Conservation (phyloP, 1,284 basidiomycete species). For the Nidula niveotomentosa region DNA sequence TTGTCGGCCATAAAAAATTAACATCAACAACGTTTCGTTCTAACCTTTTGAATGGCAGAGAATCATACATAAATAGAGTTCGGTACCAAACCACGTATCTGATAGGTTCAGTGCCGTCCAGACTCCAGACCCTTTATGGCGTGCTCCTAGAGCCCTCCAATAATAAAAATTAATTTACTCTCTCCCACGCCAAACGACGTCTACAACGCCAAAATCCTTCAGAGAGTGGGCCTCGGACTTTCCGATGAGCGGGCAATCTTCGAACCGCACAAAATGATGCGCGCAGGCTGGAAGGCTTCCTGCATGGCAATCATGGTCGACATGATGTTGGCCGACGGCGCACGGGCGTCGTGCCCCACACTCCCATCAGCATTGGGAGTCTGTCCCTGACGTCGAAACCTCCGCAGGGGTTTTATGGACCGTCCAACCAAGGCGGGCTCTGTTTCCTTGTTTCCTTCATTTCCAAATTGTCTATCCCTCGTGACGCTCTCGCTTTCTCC, state of each 20-base stretch:
- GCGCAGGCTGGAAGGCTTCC: constrained; percentile 30
- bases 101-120: too few relatives aligned
- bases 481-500: constrained; percentile 2
- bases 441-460: too few relatives aligned
- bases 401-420: constrained; percentile 28
- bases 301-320: constrained; percentile 18
- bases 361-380: background rate
- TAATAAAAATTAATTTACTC: constrained; percentile 1
- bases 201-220: constrained; percentile 28
- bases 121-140: too few relatives aligned
- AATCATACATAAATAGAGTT: too few relatives aligned
- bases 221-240: constrained; percentile 34
- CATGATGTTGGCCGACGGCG: constrained; percentile 23
- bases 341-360: background rate
- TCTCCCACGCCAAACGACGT: constrained; percentile 27
- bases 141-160: too few relatives aligned
- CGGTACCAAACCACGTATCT: too few relatives aligned
- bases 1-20: too few relatives aligned
- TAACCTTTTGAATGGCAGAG: too few relatives aligned
- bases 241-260: constrained; percentile 29
- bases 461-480: too few relatives aligned
- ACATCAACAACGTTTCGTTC: too few relatives aligned
- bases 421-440: too few relatives aligned
- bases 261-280: constrained; percentile 39
- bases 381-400: constrained; percentile 24